phyloP scores from a whole-genome alignment of 192 early-diverging fungal genomes.

The Coemansia sp. region DNA sequence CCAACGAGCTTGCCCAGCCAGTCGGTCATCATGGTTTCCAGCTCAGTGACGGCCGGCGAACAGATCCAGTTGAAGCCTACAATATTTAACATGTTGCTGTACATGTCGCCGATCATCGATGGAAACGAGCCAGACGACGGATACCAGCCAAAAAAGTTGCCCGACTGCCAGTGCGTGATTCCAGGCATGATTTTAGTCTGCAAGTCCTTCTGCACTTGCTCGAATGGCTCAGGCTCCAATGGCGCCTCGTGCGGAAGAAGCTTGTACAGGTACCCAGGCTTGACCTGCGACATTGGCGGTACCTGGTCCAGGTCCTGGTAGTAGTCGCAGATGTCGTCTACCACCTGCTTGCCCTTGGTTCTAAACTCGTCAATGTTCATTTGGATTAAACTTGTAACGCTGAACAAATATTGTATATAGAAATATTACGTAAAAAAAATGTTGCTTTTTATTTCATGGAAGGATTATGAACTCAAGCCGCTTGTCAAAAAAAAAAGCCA shows the following conservation, averaged over 20 bases:
- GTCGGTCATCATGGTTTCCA: slow-evolving; percentile 58
- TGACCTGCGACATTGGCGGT: slow-evolving; percentile 49
- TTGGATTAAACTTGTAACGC: not conserved
- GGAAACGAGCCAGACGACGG: slow-evolving; percentile 54
- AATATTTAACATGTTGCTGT: slow-evolving; percentile 53
- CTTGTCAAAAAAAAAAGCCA: no score
- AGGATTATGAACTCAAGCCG: no score
- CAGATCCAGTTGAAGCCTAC: slow-evolving; percentile 56
- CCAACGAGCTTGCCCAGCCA: slow-evolving; percentile 59
- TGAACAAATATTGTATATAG: no score
- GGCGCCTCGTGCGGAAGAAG: slow-evolving; percentile 53
- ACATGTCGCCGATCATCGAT: slow-evolving; percentile 61
- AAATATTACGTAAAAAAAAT: not conserved
- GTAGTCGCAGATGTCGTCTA: slow-evolving; percentile 60
- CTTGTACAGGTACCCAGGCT: slow-evolving; percentile 56
- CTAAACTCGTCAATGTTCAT: slow-evolving; percentile 44
- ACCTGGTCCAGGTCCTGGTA: slow-evolving; percentile 50
- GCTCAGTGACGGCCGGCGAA: slow-evolving; percentile 59
- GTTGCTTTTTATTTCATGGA: no score
- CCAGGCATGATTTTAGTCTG: slow-evolving; percentile 59
- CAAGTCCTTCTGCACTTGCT: slow-evolving; percentile 39
- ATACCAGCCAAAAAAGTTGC: slow-evolving; percentile 61
- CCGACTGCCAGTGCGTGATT: slow-evolving; percentile 64
- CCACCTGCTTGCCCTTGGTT: slow-evolving; percentile 48
- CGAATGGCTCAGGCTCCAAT: slow-evolving; percentile 33